Evolutionary conservation across 495 filamentous ascomycete species (phyloP), one percentile per base, ranked within the genome.

Genomic region (Durotheca rogersii): DNA sequence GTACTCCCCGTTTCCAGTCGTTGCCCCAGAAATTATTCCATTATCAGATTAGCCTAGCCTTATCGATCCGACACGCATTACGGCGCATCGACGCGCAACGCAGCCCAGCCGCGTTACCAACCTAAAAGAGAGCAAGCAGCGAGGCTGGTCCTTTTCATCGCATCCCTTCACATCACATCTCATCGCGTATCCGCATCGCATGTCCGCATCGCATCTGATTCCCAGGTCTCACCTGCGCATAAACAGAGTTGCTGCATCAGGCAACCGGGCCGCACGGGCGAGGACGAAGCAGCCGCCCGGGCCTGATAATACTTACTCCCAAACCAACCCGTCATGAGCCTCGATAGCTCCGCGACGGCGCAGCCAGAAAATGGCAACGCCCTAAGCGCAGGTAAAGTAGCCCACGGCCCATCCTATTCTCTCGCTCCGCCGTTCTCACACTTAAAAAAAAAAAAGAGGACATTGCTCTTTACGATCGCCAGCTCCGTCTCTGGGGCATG

Each of bases 401-500:
- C 3, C 25, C n/a, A n/a, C n/a, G n/a, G n/a, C n/a, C n/a, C n/a
- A n/a, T 2, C 30, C 44, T 42, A n/a, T n/a, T n/a, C n/a, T 18
- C 14, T 46, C 20, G 16, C 0, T 40, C 23, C 3, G 11, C 10
- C n/a, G n/a, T 19, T 1, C 12, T 20, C 16, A 12, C 44, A 34
- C 23, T 40, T 58, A 53, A 58, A 25, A 6, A 9, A n/a, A 18
- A 9, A 18, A 6, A 53, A 94, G 93, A 96, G 72, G 93, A 98
- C 63, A 95, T 97, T 61, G 94, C 94, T 29, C 81, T 98, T 16
- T 98, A 98, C 70, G 93, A 98, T 69, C 86, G 93, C 15, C 93
- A 98, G 68, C 96, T 97, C 61, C 88, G 93, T n/a, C 82, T 98
- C 20, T 98, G 93, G 93, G 93, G 93, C 40, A 86, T 97, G 48